These are phyloP conservation scores for Lactarius pseudohatsudake DNA, from an alignment of 768 basidiomycete species.

Conservation along the genomic window DNA sequence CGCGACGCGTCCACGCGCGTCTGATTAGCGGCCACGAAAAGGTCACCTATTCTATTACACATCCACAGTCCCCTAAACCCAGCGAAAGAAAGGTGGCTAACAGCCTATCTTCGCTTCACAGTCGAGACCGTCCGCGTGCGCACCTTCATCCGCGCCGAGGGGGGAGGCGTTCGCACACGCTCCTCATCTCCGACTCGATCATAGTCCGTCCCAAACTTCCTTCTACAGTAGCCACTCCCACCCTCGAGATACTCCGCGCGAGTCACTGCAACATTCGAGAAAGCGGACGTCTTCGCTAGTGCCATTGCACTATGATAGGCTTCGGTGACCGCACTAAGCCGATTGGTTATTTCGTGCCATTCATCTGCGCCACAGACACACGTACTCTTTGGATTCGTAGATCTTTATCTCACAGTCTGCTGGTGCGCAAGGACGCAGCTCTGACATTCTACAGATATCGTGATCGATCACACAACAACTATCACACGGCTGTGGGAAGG, in stretches of 20 bases:
- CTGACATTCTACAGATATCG: constrained; percentile 51
- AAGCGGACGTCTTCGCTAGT: constrained; percentile 55
- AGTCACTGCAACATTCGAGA: constrained; percentile 59
- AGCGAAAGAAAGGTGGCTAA: neutral
- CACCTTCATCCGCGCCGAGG: constrained; percentile 8
- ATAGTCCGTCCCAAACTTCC: constrained; percentile 53
- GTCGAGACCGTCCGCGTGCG: constrained; percentile 28
- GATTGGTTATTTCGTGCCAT: constrained; percentile 5
- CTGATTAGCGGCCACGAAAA: neutral
- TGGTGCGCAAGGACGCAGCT: constrained; percentile 81
- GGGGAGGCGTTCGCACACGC: constrained; percentile 8
- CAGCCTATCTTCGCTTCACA: constrained; percentile 27
- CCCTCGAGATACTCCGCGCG: constrained; percentile 83
- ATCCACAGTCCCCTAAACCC: no score
- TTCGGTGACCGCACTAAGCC: constrained; percentile 60
- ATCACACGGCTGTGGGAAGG: neutral
- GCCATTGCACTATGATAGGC: constrained; percentile 60
- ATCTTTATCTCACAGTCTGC: constrained; percentile 73
- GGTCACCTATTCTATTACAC: no score
- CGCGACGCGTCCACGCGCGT: constrained; percentile 27
- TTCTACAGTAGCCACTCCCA: constrained; percentile 71
- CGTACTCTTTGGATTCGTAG: constrained; percentile 73
- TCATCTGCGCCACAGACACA: constrained; percentile 27
- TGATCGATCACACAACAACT: constrained; percentile 1
- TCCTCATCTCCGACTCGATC: constrained; percentile 25